Evolutionary conservation across 2,329 filamentous ascomycete species (phyloP), one percentile per base, ranked within the genome.

Genomic region (Tolypocladium ovalisporum): DNA sequence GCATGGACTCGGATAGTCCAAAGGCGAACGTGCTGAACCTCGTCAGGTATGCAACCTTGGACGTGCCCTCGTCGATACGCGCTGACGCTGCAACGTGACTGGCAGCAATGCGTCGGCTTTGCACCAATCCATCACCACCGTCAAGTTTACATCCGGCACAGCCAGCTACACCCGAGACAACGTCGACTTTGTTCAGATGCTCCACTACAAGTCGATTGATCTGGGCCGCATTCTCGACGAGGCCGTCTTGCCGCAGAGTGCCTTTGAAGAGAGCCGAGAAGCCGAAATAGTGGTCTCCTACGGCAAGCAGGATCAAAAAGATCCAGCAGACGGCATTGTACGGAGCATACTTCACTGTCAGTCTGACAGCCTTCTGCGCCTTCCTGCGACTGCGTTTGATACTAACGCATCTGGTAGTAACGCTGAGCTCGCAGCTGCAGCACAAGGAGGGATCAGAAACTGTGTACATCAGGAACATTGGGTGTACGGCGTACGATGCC

Each of bases 121-220:
- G 27, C n/a, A 55, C 54, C 24, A 29, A 32, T 36, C 54, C 37
- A 35, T 55, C 19, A 34, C 54, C 1, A 4, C 44, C 32, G 44
- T 51, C 42, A 52, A 39, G 54, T 56, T 56, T 13, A 32, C 27
- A 15, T 56, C 54, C 13, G 54, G 54, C 42, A 52, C 29, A 42
- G 54, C 52, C 42, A 27, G 19, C 32, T 56, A 56, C 19, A n/a
- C 34, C 9, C 54, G 54, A 24, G 44, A 56, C 15, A 52, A 51
- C 34, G 42, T 56, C 34, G 42, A 56, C 34, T 56, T 56, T 34
- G 35, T 56, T 35, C 54, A 56, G 34, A 40, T 51, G 15, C 54
- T 56, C 34, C 54, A 56, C 44, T 56, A 56, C 42, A 56, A 56
- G 42, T 51, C 44, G 4, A 56, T 56, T 24, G 54, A 52, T n/a